These are phyloP conservation scores for Fraxinus anomala DNA, from an alignment of 257 asterid species.

Conservation along the genomic window DNA sequence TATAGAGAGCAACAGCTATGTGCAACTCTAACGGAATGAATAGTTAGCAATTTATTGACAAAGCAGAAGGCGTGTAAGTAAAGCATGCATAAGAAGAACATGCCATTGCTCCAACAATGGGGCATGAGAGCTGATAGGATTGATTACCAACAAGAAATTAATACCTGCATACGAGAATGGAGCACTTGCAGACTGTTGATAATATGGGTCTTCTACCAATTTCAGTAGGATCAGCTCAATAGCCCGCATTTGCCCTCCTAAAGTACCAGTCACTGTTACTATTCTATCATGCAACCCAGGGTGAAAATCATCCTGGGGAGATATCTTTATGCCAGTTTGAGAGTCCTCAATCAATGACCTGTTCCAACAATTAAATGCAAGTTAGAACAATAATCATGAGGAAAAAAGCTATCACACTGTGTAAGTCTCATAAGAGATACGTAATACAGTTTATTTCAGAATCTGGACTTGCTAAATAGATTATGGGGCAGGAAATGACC, in stretches of 20 bases:
- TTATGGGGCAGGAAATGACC: background rate
- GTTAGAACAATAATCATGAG: background rate
- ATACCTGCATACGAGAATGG: conserved; percentile 86
- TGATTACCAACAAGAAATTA: background rate
- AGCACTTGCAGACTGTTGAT: conserved; percentile 69
- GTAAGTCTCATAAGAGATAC: background rate
- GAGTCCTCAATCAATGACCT: conserved; percentile 84
- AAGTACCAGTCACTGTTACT: conserved; percentile 71
- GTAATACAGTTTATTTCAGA: background rate
- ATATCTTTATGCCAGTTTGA: conserved; percentile 75
- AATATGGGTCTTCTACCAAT: conserved; percentile 71
- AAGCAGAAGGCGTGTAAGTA: background rate
- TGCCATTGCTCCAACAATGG: background rate
- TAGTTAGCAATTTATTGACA: background rate
- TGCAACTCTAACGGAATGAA: background rate
- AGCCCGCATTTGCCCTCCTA: conserved; percentile 77
- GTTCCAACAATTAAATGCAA: conserved; percentile 33
- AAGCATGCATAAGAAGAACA: background rate
- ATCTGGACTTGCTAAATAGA: background rate
- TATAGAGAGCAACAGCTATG: background rate
- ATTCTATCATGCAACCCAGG: conserved; percentile 92
- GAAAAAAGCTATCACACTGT: background rate
- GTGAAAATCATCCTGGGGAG: conserved; percentile 73
- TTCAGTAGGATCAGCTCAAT: conserved; percentile 76
- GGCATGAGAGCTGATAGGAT: background rate